Evolutionary conservation across 805 yeast species (phyloP).

Genomic region (Nakazawaea peltata): DNA sequence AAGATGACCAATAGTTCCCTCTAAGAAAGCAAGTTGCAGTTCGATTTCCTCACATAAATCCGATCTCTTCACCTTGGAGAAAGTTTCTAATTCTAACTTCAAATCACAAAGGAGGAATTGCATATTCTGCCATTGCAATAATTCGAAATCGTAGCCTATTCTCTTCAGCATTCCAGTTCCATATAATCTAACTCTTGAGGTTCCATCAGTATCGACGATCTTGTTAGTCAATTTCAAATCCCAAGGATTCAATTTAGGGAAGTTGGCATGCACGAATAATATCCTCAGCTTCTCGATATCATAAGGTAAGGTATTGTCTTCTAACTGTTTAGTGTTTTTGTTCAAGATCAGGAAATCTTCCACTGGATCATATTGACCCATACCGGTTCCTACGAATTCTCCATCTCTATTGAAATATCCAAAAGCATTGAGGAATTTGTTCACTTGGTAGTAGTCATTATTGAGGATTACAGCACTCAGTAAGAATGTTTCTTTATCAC

Average conservation of each 20-base stretch:
- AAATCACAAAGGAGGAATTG: conserved; percentile 43
- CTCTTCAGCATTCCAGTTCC: conserved; percentile 47
- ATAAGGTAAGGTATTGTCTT: conserved; percentile 7
- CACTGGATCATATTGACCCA: conserved; percentile 71
- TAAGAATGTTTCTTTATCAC: conserved; percentile 54
- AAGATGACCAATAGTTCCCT: conserved; percentile 9
- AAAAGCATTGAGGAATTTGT: conserved; percentile 45
- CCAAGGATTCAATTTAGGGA: conserved; percentile 62
- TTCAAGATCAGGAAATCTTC: conserved; percentile 38
- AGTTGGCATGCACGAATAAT: conserved; percentile 57
- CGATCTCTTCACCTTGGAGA: conserved; percentile 28
- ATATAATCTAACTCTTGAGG: conserved; percentile 47
- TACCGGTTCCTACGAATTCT: conserved; percentile 58
- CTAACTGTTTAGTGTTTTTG: conserved; percentile 15
- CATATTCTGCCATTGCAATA: conserved; percentile 54
- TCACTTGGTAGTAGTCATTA: conserved; percentile 53
- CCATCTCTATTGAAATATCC: conserved; percentile 36
- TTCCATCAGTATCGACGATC: conserved; percentile 32
- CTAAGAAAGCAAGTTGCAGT: conserved; percentile 36
- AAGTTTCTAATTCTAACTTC: conserved; percentile 34
- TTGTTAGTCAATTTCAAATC: conserved; percentile 33
- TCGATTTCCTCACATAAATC: conserved; percentile 44
- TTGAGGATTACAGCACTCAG: conserved; percentile 52
- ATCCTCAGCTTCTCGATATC: conserved; percentile 21
- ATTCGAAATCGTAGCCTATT: conserved; percentile 50